Conservation (phyloP, 352 stramenopile species). For the Globisporangium paddicum region DNA sequence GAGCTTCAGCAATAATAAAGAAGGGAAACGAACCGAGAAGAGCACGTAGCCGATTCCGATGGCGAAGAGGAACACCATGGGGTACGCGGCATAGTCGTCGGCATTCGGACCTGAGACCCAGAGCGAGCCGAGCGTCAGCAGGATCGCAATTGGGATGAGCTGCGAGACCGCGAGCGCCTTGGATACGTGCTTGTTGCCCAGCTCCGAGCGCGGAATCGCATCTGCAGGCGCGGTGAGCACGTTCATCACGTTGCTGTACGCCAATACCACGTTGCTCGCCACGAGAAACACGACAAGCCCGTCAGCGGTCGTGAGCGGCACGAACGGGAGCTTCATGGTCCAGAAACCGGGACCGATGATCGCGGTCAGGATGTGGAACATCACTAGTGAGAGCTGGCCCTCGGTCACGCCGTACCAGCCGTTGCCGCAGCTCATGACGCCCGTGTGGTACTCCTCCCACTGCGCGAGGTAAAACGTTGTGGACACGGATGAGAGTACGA, state of each 20-base stretch:
- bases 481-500: slow-evolving; percentile 70
- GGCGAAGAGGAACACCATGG: slow-evolving; percentile 71
- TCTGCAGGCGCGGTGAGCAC: slow-evolving; percentile 52
- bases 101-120: slow-evolving; percentile 72
- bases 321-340: slow-evolving; percentile 31
- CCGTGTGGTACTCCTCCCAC: slow-evolving; percentile 89
- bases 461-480: slow-evolving; percentile 84
- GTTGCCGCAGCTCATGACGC: slow-evolving; percentile 87
- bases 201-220: slow-evolving; percentile 54
- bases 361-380: slow-evolving; percentile 52
- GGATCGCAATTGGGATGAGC: slow-evolving; percentile 61
- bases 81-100: slow-evolving; percentile 61
- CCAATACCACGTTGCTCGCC: slow-evolving; percentile 71
- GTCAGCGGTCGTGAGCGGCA: slow-evolving; percentile 43
- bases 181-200: slow-evolving; percentile 82
- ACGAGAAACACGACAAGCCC: slow-evolving; percentile 55
- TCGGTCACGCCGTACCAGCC: slow-evolving; percentile 81
- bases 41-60: slow-evolving; percentile 83
- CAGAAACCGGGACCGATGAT: slow-evolving; percentile 58
- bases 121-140: slow-evolving; percentile 51
- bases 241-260: slow-evolving; percentile 70
- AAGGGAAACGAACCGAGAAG: slow-evolving; percentile 59
- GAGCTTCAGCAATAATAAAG: neutral
- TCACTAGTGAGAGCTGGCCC: slow-evolving; percentile 74
- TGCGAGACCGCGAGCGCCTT: slow-evolving; percentile 76